Evolutionary conservation across 345 rosid species (phyloP).

Genomic region (Eucalyptus microcorys): DNA sequence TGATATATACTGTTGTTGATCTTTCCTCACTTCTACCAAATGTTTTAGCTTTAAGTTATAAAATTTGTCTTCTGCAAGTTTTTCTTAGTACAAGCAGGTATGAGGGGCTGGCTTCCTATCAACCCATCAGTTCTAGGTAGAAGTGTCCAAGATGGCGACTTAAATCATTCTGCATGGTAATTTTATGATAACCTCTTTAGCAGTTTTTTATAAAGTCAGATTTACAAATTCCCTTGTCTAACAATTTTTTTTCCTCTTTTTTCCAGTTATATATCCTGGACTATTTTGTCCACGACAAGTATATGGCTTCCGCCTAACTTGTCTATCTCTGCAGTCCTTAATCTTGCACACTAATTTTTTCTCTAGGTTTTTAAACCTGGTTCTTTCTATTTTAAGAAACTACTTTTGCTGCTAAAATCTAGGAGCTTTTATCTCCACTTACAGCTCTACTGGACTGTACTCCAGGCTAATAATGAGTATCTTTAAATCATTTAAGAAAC

Average conservation of each 20-base stretch:
- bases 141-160: constrained; percentile 39
- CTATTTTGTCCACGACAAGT: constrained; percentile 81
- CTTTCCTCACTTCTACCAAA: neutral
- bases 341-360: neutral
- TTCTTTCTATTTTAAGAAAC: neutral
- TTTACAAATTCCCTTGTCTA: neutral
- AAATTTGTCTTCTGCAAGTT: constrained; percentile 27
- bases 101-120: constrained; percentile 96
- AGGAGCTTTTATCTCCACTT: neutral
- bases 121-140: constrained; percentile 73
- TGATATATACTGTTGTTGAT: neutral
- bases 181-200: neutral
- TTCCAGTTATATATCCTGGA: constrained; percentile 69
- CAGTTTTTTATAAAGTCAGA: neutral
- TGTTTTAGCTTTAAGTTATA: neutral
- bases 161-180: constrained; percentile 63
- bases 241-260: neutral
- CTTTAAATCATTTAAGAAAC: neutral
- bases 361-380: neutral
- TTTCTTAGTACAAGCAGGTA: constrained; percentile 94
- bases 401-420: neutral
- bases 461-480: fast-evolving
- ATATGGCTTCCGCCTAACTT: constrained; percentile 70
- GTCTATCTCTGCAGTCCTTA: neutral
- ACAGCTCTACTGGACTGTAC: neutral